Conservation (phyloP, 2,329 filamentous ascomycete genomes). For the Dichotomopilus funicola region DNA sequence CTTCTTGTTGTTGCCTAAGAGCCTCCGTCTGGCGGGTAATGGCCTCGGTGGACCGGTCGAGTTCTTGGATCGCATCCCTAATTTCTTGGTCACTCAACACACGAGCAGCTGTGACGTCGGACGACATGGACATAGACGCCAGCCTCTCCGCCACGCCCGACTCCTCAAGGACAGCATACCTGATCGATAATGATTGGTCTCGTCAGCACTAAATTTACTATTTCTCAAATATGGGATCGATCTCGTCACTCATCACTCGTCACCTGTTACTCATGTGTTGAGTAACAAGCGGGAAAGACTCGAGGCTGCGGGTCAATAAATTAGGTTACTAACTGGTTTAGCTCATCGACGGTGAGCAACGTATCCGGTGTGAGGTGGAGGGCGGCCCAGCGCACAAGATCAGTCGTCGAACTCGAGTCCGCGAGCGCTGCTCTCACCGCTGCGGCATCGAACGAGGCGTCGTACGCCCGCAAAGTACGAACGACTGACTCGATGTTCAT, state of each 20-base stretch:
- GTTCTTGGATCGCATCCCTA: constrained; percentile 52
- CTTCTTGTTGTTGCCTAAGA: constrained; percentile 55
- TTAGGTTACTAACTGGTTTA: constrained; percentile 40
- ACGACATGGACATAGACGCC: constrained; percentile 27
- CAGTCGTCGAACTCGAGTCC: constrained; percentile 5
- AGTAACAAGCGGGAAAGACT: neutral
- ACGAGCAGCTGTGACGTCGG: constrained; percentile 42
- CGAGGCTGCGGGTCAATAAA: neutral
- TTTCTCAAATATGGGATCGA: too few species aligned
- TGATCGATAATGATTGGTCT: constrained; percentile 25
- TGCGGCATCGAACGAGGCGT: constrained; percentile 31
- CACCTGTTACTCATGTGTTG: too few species aligned
- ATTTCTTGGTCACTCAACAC: constrained; percentile 55
- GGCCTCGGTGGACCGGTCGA: constrained; percentile 57
- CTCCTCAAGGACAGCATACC: constrained; percentile 44
- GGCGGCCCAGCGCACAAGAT: constrained; percentile 44
- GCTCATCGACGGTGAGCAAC: constrained; percentile 48
- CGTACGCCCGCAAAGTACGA: constrained; percentile 28
- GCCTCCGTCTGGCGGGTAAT: constrained; percentile 59
- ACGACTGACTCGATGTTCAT: constrained; percentile 28
- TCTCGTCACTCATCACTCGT: too few species aligned
- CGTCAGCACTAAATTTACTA: too few species aligned
- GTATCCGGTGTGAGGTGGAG: constrained; percentile 45
- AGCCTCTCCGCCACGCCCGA: constrained; percentile 43
- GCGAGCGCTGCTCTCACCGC: constrained; percentile 19